Evolutionary conservation across 2,329 filamentous ascomycete genomes (phyloP).

Genomic region (Ceratocystis papillata): DNA sequence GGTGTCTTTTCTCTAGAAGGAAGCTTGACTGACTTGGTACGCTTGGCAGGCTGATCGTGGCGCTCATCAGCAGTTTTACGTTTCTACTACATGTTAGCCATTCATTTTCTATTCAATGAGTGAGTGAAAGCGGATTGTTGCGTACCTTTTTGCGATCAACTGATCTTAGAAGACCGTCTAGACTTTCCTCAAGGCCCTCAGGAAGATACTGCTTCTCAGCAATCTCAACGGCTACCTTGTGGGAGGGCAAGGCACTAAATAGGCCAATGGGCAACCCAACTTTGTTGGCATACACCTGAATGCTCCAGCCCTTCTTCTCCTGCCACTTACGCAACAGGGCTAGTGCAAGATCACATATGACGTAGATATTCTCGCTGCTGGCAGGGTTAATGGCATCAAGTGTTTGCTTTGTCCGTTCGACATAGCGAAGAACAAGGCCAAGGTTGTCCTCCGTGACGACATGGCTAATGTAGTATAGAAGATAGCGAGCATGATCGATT

Average conservation of each 20-base stretch:
- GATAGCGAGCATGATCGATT: slow-evolving; percentile 73
- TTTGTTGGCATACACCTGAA: slow-evolving; percentile 74
- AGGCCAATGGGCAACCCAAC: slow-evolving; percentile 69
- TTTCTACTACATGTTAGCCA: slow-evolving; percentile 36
- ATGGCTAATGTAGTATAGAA: slow-evolving; percentile 75
- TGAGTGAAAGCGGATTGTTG: not conserved
- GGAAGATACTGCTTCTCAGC: slow-evolving; percentile 77
- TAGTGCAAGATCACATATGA: slow-evolving; percentile 78
- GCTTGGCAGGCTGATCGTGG: slow-evolving; percentile 36
- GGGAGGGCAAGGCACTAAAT: slow-evolving; percentile 63
- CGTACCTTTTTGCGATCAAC: slow-evolving; percentile 63
- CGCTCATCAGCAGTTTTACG: slow-evolving; percentile 45
- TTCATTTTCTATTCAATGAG: not conserved
- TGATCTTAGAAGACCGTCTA: slow-evolving; percentile 56
- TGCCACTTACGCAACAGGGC: slow-evolving; percentile 74
- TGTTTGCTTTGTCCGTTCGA: slow-evolving; percentile 84
- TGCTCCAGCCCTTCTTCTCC: slow-evolving; percentile 72
- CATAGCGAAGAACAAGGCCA: slow-evolving; percentile 79
- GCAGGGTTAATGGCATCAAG: slow-evolving; percentile 62
- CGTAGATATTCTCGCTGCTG: slow-evolving; percentile 65
- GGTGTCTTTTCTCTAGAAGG: slow-evolving; percentile 27
- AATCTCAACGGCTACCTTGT: slow-evolving; percentile 70
- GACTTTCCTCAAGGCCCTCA: slow-evolving; percentile 60
- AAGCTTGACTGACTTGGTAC: slow-evolving; percentile 27
- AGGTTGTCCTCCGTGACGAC: slow-evolving; percentile 81